Conservation (phyloP, 495 filamentous ascomycete species). For the Cetradonia linearis region DNA sequence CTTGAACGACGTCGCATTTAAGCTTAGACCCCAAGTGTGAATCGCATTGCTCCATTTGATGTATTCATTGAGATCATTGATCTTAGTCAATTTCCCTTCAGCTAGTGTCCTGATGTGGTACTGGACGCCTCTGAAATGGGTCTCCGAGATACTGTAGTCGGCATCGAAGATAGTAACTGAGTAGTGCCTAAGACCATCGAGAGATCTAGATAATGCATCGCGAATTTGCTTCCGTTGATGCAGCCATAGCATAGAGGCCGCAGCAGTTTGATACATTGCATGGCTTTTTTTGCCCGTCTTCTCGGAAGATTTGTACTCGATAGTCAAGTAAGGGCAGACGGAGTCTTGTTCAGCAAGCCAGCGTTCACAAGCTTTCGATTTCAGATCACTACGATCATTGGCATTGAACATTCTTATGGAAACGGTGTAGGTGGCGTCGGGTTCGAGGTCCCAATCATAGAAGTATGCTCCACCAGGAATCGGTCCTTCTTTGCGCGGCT, state of each 20-base stretch:
- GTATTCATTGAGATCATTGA: background rate
- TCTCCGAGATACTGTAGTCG: background rate
- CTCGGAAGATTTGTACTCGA: background rate
- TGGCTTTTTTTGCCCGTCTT: background rate
- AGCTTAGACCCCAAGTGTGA: background rate
- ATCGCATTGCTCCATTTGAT: background rate
- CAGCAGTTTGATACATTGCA: background rate
- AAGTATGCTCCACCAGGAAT: background rate
- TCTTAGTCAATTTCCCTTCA: background rate
- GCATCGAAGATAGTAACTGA: background rate
- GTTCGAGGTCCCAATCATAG: background rate
- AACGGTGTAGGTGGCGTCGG: background rate
- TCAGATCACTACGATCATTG: background rate
- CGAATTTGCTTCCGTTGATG: background rate
- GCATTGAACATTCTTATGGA: background rate
- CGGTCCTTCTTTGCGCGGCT: background rate
- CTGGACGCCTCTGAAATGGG: background rate
- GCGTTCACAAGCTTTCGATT: accelerated
- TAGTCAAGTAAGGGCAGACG: background rate
- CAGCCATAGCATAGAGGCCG: background rate
- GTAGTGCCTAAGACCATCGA: background rate
- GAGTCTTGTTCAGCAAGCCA: background rate
- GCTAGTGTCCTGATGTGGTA: background rate
- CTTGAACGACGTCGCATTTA: background rate
- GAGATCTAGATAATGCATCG: background rate